Base-by-base conservation (phyloP, 73 alveolate species). In the Paramecium sonneborni region DNA sequence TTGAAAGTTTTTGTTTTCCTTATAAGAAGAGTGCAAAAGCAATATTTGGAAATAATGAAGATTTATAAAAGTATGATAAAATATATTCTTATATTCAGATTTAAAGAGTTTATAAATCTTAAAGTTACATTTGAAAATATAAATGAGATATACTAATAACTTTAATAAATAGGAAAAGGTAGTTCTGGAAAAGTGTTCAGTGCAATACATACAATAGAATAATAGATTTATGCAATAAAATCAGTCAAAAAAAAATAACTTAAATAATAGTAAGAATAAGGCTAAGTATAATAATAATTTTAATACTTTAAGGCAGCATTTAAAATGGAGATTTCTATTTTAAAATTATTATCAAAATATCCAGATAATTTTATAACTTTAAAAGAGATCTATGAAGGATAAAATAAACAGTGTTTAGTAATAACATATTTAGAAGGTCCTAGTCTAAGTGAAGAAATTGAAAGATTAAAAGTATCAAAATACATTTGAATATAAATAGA, bases 361-460 rank as follows among this genome's bases (percentile, higher is more conserved):
- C 30, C 55, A 9, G 58, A 74, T 30, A 24, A 74, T 43, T 74
- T 74, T 74, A 35, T 74, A 32, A 35, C 56, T n/a, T 43, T 74
- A 32, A 32, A 32, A 21, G 87, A 74, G 18, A 74, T 74, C 26
- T 74, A 74, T 74, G 87, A 74, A 34, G 87, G 68, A 14, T 23
- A 74, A 21, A 18, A 74, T 21, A 74, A 14, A 15, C 3, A 32
- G 10, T 74, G 28, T 43, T 74, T 74, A 20, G 58, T 74, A 9
- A 35, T 35, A 21, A 3, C 21, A n/a, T 35, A 15, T 28, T 18
- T 74, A 9, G 87, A 74, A 32, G 87, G 87, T 1, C 34, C 39
- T 34, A 74, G 14, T 35, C 57, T 74, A 20, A 38, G 7, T 21
- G 87, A 34, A 21, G 87, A 74, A 35, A 4, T 35, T 32, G 87